Evolutionary conservation across 139 green algal genomes (phyloP), one percentile per base, ranked within the genome.

Genomic region (Penium margaritaceum): DNA sequence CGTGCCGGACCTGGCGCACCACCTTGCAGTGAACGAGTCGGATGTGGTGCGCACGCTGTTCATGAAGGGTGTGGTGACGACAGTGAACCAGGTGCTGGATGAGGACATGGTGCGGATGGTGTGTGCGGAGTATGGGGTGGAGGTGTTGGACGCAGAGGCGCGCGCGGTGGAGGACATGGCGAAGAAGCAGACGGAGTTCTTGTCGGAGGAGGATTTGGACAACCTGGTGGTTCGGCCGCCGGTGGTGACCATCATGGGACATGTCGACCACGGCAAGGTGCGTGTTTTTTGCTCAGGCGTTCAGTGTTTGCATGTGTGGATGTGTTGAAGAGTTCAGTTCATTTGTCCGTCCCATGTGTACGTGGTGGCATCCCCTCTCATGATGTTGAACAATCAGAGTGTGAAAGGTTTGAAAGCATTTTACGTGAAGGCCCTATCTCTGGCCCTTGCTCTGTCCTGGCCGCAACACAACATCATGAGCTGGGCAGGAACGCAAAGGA

Each of bases 181-280:
- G 1, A 87, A 85, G 60, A 95, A 94, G 79, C 83, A 79, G 30
- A 72, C 46, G 6, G 86, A 91, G 47, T 96, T 90, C 39, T 51
- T 93, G 2, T 85, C 87, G 1, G 86, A 92, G 36, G 88, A 91
- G 38, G 93, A 97, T 63, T 27, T 90, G 32, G 90, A 95, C 21
- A 27, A 81, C 43, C 78, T 96, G 43, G 70, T 84, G 67, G 9
- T 81, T 0, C 76, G 91, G 4, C 90, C 91, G 2, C 91, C 93
- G 0, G 91, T 99, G 38, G 94, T 98, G 12, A 96, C 91, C 15
- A 90, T 99, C 46, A 98, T 99, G 95, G 95, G 95, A 1, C 95
- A 99, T 71, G 95, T 99, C 0, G 95, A 99, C 82, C 95, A 99
- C 82, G 95, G 95, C 62, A 94, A 95, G 75, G 81, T 81, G 63